Evolutionary conservation across 306 rosid species (phyloP), one percentile per base, ranked within the genome.

Genomic region (Mimosa pudica): DNA sequence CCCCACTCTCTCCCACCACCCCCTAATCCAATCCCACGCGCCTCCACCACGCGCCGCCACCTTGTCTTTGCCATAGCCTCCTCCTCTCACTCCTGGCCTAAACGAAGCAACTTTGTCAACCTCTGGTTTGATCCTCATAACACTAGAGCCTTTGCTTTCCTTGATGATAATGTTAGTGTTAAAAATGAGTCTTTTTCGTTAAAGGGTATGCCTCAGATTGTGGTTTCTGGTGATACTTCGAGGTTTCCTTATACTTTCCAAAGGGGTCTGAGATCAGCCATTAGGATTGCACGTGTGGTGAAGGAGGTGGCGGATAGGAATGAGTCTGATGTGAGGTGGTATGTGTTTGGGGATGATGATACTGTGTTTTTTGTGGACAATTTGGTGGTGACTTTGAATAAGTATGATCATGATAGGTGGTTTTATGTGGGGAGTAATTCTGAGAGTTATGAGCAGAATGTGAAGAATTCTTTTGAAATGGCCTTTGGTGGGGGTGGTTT

Each of bases 401-500:
- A 90, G 76, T 95, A 95, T 58, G 97, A 95, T 9, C 97, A 95
- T 18, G 74, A 87, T 1, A 30, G 82, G 84, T 95, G 97, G 98
- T 88, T 69, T 74, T 95, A 95, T 49, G 67, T 95, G 0, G 99
- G 98, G 52, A 73, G 89, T 73, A 88, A 82, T 73, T 95, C 99
- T 7, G 99, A 95, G 92, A 88, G 98, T 68, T 91, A 86, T 54
- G 86, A 76, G 35, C 99, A 95, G 93, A 91, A 95, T 10, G 78
- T 55, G 30, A 84, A 77, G 87, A 35, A 91, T 74, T 84, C 93
- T 20, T 95, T 95, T 32, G 85, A 89, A 7, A 91, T 95, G 99
- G 98, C 99, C 18, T 95, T 91, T 58, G 99, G 99, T 12, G 99
- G 99, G 4, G 98, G 97, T 0, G 99, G 99, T 2, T 95, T 93